Percentiles rank a stretch among this genome's conserved stretches.
Conservation (phyloP, 2,329 filamentous ascomycete species). For the Lasiodiplodia gonubiensis region DNA sequence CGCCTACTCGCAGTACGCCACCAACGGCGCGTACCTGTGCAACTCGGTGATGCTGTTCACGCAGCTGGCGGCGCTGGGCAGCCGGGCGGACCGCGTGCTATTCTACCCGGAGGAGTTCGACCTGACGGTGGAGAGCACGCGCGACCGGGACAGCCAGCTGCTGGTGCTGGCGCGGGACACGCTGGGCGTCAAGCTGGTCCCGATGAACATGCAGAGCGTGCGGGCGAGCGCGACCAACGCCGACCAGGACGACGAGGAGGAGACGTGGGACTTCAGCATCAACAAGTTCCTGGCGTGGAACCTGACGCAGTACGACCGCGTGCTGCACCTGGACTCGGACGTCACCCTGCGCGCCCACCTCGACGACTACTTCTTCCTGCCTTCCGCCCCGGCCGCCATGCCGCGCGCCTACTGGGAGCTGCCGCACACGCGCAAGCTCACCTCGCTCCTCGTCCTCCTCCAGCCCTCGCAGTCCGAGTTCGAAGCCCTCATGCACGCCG, state of each 20-base stretch:
- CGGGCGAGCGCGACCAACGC: slow-evolving; percentile 33
- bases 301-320: slow-evolving; percentile 65
- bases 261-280: slow-evolving; percentile 67
- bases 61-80: slow-evolving; percentile 48
- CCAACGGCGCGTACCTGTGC: slow-evolving; percentile 50
- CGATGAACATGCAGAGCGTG: slow-evolving; percentile 50
- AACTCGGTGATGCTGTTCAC: slow-evolving; percentile 54
- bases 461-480: slow-evolving; percentile 63
- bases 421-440: slow-evolving; percentile 50
- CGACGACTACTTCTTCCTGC: slow-evolving; percentile 74
- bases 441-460: slow-evolving; percentile 67
- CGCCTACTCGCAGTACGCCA: slow-evolving; percentile 53
- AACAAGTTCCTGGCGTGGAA: slow-evolving; percentile 74
- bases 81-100: slow-evolving; percentile 53
- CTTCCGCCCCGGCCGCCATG: slow-evolving; percentile 66
- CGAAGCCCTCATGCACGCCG: slow-evolving; percentile 38
- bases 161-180: slow-evolving; percentile 55
- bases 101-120: slow-evolving; percentile 52
- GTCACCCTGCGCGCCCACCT: slow-evolving; percentile 65
- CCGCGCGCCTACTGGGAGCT: slow-evolving; percentile 74
- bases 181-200: slow-evolving; percentile 58
- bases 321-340: slow-evolving; percentile 68
- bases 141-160: slow-evolving; percentile 52
- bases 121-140: slow-evolving; percentile 36
- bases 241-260: not conserved